phyloP scores from a whole-genome alignment of 1,284 basidiomycete species.

The Irpex lacteus region DNA sequence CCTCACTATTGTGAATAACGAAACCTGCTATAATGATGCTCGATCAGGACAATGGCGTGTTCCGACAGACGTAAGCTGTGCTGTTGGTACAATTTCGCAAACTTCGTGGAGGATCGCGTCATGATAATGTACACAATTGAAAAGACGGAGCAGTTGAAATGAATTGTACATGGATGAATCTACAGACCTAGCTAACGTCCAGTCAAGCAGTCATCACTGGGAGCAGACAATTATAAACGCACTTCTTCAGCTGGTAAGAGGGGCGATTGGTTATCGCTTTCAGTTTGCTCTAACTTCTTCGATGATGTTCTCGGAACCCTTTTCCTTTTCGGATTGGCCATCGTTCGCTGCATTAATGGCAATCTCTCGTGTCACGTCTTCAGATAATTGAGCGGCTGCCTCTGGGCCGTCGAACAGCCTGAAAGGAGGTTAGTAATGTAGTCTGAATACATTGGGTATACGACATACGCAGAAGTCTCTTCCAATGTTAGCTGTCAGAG shows the following conservation, averaged over 20 bases:
- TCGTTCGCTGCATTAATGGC: slow-evolving; percentile 17
- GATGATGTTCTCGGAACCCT: slow-evolving; percentile 20
- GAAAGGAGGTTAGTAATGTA: neutral
- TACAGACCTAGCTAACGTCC: too few relatives aligned
- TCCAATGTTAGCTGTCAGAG: slow-evolving; percentile 26
- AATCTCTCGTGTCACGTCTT: slow-evolving; percentile 22
- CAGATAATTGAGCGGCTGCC: slow-evolving; percentile 20
- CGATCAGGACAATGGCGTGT: too few relatives aligned
- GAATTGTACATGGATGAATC: too few relatives aligned
- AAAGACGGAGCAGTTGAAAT: neutral
- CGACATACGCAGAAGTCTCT: slow-evolving; percentile 28
- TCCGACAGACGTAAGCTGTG: too few relatives aligned
- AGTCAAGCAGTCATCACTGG: neutral
- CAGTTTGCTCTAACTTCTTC: slow-evolving; percentile 19
- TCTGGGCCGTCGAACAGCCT: slow-evolving; percentile 32
- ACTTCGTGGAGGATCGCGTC: neutral
- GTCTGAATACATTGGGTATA: neutral
- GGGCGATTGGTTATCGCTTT: neutral
- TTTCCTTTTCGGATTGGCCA: slow-evolving; percentile 22
- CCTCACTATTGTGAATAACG: too few relatives aligned
- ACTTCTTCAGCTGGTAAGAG: neutral
- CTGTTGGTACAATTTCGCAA: too few relatives aligned
- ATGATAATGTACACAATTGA: neutral
- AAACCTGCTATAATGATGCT: too few relatives aligned
- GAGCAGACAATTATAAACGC: neutral